Conservation (phyloP, 148 eudicot genomes). For the Arbutus unedo region DNA sequence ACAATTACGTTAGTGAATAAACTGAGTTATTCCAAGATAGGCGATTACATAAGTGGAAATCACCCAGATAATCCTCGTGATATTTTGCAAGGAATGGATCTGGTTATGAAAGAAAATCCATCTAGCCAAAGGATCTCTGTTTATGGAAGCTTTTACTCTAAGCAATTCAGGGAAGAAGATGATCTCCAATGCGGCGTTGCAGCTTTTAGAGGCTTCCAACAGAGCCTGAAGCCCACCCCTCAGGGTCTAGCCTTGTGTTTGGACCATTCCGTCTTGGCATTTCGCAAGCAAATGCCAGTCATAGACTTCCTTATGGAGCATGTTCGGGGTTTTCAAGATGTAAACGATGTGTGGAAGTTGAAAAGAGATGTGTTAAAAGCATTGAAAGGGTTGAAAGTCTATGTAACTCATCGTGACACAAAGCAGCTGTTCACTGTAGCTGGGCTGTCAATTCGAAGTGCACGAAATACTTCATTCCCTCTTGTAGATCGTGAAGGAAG, state of each 20-base stretch:
- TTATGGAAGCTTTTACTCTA: conserved; percentile 7
- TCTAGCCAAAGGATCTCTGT: background rate
- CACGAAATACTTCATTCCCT: conserved; percentile 32
- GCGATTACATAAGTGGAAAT: conserved; percentile 28
- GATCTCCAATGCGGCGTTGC: background rate
- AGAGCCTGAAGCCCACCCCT: conserved; percentile 4
- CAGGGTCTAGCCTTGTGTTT: conserved; percentile 51
- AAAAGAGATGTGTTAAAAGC: conserved; percentile 21
- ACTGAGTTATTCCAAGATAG: conserved; percentile 43
- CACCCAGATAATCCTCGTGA: background rate
- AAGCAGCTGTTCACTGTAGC: conserved; percentile 46
- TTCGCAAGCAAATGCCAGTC: conserved; percentile 44
- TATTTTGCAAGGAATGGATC: background rate
- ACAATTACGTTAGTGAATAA: conserved; percentile 33
- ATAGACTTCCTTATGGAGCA: conserved; percentile 46
- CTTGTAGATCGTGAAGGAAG: conserved; percentile 38
- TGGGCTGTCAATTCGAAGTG: conserved; percentile 35
- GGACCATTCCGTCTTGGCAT: conserved; percentile 54
- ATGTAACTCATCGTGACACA: conserved; percentile 54
- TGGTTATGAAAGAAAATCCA: no score
- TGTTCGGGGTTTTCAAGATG: conserved; percentile 20
- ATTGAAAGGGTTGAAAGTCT: conserved; percentile 45
- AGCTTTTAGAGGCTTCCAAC: conserved; percentile 9
- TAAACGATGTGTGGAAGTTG: conserved; percentile 11
- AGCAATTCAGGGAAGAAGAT: background rate